A percentile compares a stretch with the other conserved stretches of the same genome.
Evolutionary conservation across 768 basidiomycete species (phyloP).

Genomic region (Tylopilus balloui): DNA sequence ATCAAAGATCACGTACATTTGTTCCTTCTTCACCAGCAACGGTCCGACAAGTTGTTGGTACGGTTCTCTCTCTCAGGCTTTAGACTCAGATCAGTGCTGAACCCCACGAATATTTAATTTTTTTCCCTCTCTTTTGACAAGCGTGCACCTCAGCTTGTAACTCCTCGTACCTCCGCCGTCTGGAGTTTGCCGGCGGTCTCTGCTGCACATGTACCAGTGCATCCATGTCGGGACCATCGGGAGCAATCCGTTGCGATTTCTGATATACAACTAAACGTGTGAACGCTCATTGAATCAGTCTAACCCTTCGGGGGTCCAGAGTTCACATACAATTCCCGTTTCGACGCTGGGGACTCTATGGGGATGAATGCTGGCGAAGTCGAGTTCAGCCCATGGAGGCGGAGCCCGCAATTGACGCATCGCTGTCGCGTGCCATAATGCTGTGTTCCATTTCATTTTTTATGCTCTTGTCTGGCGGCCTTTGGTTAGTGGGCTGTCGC

Average conservation of each 20-base stretch:
- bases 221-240: conserved; percentile 13
- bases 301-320: neutral
- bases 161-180: conserved; percentile 10
- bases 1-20: conserved; percentile 28
- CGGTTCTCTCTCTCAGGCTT: conserved; percentile 25
- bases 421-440: conserved; percentile 2
- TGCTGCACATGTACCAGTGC: conserved; percentile 6
- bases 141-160: conserved; percentile 16
- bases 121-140: conserved; percentile 20
- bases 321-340: conserved; percentile 15
- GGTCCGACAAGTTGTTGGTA: conserved; percentile 6
- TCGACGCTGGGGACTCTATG: neutral
- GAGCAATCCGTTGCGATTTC: conserved; percentile 1
- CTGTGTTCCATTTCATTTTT: neutral
- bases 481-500: neutral
- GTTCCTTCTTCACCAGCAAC: conserved; percentile 2
- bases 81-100: conserved; percentile 14
- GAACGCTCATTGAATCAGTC: conserved; percentile 3
- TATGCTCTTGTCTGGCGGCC: neutral
- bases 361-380: neutral
- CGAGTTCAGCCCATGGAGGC: conserved; percentile 1
- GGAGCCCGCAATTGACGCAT: conserved; percentile 4
- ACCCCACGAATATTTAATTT: conserved; percentile 8
- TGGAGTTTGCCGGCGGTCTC: conserved; percentile 12
- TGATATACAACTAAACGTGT: conserved; percentile 10